A percentile compares a stretch with the other conserved stretches of the same genome.
Conservation (phyloP, 1,284 basidiomycete genomes). For the Apiotrichum sp. region DNA sequence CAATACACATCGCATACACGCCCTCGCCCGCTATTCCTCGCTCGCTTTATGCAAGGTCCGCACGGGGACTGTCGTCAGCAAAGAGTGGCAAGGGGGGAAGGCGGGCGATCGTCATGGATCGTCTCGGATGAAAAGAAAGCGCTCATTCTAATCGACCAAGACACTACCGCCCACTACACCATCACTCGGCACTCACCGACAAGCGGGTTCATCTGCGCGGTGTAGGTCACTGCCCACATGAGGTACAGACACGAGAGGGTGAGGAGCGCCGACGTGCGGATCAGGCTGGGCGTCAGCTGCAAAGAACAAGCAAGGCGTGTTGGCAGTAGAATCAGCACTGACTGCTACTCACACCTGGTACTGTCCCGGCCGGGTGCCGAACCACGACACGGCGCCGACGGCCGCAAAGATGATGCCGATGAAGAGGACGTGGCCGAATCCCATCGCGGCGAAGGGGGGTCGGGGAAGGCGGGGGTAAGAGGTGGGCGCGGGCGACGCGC, state of each 20-base stretch:
- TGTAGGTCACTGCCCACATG: conserved; percentile 90
- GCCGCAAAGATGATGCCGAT: conserved; percentile 46
- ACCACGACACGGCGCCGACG: conserved; percentile 61
- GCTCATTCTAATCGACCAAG: no score
- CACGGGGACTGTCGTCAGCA: no score
- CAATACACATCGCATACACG: no score
- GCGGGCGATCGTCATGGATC: no score
- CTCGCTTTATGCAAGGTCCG: no score
- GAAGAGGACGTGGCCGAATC: conserved; percentile 38
- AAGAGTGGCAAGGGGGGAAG: no score
- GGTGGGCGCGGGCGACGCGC: background rate
- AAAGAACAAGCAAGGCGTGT: no score
- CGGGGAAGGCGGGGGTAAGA: background rate
- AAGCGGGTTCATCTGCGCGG: conserved; percentile 83
- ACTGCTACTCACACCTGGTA: conserved; percentile 68
- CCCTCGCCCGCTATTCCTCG: no score
- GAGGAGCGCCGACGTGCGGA: conserved; percentile 71
- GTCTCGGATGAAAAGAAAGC: no score
- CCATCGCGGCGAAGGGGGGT: conserved; percentile 13
- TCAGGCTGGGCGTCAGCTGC: conserved; percentile 53
- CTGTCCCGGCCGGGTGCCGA: conserved; percentile 72
- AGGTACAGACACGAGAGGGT: conserved; percentile 76
- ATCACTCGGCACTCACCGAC: conserved; percentile 55
- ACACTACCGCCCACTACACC: no score
- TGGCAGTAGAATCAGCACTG: background rate